A percentile compares a stretch with the other conserved stretches of the same genome.
Conservation (phyloP, 441 rosid genomes). For the Adansonia rubrostipa region DNA sequence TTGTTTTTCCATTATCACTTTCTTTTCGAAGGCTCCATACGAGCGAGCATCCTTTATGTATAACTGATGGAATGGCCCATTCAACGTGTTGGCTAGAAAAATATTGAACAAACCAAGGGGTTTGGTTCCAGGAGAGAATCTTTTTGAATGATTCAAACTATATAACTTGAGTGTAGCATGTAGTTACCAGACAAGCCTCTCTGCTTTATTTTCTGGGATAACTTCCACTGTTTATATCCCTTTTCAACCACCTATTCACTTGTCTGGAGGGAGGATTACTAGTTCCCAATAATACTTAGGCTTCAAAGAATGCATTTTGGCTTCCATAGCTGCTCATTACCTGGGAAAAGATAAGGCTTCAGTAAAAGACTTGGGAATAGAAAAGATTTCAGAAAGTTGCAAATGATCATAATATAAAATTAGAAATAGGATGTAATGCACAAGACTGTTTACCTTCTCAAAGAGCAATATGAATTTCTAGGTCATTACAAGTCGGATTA, state of each 20-base stretch:
- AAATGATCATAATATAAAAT: not conserved
- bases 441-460: not conserved
- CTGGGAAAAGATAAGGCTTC: not conserved
- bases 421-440: not conserved
- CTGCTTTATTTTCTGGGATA: not conserved
- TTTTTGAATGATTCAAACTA: not conserved
- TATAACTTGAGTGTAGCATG: not conserved
- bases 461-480: not conserved
- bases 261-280: not conserved
- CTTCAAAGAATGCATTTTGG: not conserved
- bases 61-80: not conserved
- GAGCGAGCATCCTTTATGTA: not conserved
- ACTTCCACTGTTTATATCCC: not conserved
- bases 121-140: not conserved
- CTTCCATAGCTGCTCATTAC: not conserved
- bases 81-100: not conserved
- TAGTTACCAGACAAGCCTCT: not conserved
- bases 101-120: not conserved
- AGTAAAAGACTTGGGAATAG: not conserved
- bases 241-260: not conserved
- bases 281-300: not conserved
- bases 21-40: not conserved
- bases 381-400: not conserved
- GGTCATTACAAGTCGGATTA: not conserved
- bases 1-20: not conserved